These are phyloP conservation scores for Choiromyces venosus DNA, from an alignment of 495 filamentous ascomycete genomes.

Conservation along the genomic window DNA sequence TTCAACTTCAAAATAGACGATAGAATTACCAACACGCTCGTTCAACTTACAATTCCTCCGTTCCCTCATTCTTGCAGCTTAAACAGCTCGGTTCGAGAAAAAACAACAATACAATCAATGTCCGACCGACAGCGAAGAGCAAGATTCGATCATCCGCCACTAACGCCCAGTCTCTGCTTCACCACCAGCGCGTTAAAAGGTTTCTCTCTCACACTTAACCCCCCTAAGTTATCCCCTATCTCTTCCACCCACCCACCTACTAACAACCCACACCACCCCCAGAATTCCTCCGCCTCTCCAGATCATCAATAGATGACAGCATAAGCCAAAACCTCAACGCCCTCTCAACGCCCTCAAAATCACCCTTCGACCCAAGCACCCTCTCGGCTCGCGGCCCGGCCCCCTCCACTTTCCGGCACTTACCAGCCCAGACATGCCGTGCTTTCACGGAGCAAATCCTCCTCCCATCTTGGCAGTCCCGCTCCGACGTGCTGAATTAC, in stretches of 20 bases:
- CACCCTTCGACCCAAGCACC: conserved; percentile 73
- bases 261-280: conserved; percentile 26
- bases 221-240: not conserved
- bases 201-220: conserved; percentile 38
- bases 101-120: not conserved
- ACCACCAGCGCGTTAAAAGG: conserved; percentile 78
- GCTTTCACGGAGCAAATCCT: conserved; percentile 72
- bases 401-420: conserved; percentile 47
- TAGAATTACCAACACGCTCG: not conserved
- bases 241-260: not conserved
- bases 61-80: not conserved
- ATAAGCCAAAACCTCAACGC: conserved; percentile 93
- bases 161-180: conserved; percentile 92
- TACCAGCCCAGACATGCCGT: conserved; percentile 56
- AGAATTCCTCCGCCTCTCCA: conserved; percentile 93
- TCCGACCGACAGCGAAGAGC: not conserved
- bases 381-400: conserved; percentile 55
- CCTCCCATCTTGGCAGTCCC: conserved; percentile 80
- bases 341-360: conserved; percentile 65
- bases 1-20: too few relatives aligned
- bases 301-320: conserved; percentile 80
- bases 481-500: conserved; percentile 82
- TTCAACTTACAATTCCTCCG: not conserved
- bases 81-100: not conserved
- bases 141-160: conserved; percentile 48